Evolutionary conservation across 768 basidiomycete genomes (phyloP), one percentile per base, ranked within the genome.

Genomic region (Lactarius hatsudake): DNA sequence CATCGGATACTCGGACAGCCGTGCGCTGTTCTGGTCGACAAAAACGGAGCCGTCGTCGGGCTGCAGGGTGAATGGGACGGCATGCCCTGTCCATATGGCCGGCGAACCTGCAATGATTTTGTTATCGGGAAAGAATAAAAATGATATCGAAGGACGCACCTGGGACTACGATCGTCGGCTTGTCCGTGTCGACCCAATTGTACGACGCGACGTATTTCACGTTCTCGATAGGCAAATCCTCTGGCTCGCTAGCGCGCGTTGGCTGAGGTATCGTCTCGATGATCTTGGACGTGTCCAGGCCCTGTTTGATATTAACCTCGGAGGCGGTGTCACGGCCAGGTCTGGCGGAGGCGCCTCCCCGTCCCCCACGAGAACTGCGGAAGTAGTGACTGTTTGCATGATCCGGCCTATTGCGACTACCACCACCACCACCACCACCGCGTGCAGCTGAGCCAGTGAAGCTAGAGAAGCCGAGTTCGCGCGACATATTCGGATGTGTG

Each of bases 11-110:
- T 76, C 58, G 7, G 75, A 75, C 72, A 81, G 75, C 64, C 79
- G 78, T 61, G 78, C 81, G 30, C 80, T 82, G 74, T 90, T 86
- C 67, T 88, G 87, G 74, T 92, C 86, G 26, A 82, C 72, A 68
- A 82, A 82, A 32, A 76, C 74, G 10, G 79, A 38, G 0, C 86
- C 88, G 5, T 73, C 75, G 72, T 91, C 90, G 20, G 78, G 79
- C 5, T 80, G 79, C 12, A 91, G 85, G 8, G 74, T 80, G 71
- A 80, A 85, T 1, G 89, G 88, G 7, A 80, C 71, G 0, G 76
- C 61, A n/a, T 68, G 72, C 34, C 84, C 79, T 3, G 73, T 78
- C 89, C 88, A 90, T 62, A 82, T 75, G 26, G 82, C 81, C 0
- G 89, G 87, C 0, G 84, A 85, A 0, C 87, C 87, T 90, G 67